These are phyloP conservation scores for Vanilla planifolia DNA, from an alignment of 106 monocot species.

Conservation along the genomic window DNA sequence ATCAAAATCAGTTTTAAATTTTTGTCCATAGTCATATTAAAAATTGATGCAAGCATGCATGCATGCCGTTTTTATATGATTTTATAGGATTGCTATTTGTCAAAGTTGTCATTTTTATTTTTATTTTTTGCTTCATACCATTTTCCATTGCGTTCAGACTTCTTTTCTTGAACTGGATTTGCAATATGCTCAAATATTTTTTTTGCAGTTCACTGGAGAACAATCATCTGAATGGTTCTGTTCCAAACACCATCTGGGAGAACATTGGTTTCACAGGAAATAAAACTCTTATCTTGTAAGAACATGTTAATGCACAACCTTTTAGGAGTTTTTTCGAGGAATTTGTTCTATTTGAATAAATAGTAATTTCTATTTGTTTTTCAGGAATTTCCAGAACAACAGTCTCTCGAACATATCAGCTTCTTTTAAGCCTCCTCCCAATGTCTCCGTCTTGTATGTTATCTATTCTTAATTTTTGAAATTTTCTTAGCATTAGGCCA, in stretches of 20 bases:
- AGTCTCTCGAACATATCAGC: slow-evolving; percentile 48
- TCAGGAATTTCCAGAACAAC: slow-evolving; percentile 90
- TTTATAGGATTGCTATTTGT: too few species aligned
- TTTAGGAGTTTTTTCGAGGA: slow-evolving; percentile 1
- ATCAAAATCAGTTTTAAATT: too few species aligned
- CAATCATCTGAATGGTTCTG: slow-evolving; percentile 70
- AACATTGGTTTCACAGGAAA: slow-evolving; percentile 51
- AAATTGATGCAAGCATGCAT: neutral
- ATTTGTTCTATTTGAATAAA: neutral
- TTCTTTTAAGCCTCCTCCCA: slow-evolving; percentile 50
- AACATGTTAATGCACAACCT: slow-evolving; percentile 4
- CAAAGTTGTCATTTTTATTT: neutral
- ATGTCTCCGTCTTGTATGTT: slow-evolving; percentile 79
- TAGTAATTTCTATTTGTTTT: slow-evolving; percentile 10
- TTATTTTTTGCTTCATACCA: neutral
- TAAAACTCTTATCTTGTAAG: slow-evolving; percentile 83
- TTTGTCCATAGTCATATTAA: too few species aligned
- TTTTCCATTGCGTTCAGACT: neutral
- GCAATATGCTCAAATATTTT: slow-evolving; percentile 10
- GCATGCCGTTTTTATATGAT: neutral
- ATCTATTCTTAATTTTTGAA: slow-evolving; percentile 10
- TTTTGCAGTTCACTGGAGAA: slow-evolving; percentile 67
- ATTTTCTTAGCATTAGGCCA: neutral
- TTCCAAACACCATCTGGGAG: slow-evolving; percentile 70
- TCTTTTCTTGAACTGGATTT: neutral